Base-by-base conservation (phyloP, 2,329 filamentous ascomycete genomes). In the Bipolaris sorokiniana region DNA sequence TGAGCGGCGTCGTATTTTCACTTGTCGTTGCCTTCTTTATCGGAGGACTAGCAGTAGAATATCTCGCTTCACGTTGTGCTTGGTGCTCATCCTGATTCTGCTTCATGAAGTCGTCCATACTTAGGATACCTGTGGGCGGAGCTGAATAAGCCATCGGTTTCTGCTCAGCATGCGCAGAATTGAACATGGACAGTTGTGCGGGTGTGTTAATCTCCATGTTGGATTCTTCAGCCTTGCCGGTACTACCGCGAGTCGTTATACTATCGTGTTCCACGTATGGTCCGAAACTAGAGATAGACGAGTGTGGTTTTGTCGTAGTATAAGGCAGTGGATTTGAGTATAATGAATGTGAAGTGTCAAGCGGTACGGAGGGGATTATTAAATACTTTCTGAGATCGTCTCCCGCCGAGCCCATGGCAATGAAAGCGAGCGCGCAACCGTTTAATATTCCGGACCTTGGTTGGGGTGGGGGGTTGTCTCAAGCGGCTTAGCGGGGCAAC, bases 371-470 rank as follows among this genome's bases (percentile, higher is more conserved):
- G 31, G 62, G 65, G 9, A 67, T 41, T 33, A 67, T 66, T 48
- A 70, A 64, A 45, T 58, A 59, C 48, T 56, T 51, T 34, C 49
- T 57, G 26, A 72, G 57, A 38, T 69, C 68, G 7, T 70, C 61
- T 26, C 54, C 65, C 33, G 59, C 23, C 45, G 47, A 26, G 49
- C 37, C 28, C 54, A 59, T 66, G 36, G 44, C 46, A 33, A 61
- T 42, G 34, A 26, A 6, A 9, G 26, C 41, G 20, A 26, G 51
- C 42, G 36, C 10, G 52, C 37, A 37, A 37, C 53, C 22, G 51
- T 54, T 58, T 58, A 54, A 26, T 47, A 46, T 40, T 22, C 20
- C 23, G 42, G 22, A 26, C 45, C 16, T 53, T 54, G 38, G 44
- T 28, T 28, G 11, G 15, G 11, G 50, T 38, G 50, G 34, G 48